Conservation (phyloP, 176 grass and related monocot species). For the barley (Hordeum vulgare) region MorexV3_pseudomolecules_assembly NC_058521.1:542109212-542109711, state of each 20-base stretch:
- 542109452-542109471: neutral
- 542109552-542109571: neutral
- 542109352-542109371: neutral
- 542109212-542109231: neutral
- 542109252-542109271: neutral
- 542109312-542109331: too few species aligned
- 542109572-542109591: neutral
- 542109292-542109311: neutral
- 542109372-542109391: neutral
- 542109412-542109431: neutral
- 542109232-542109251: neutral
- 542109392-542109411: neutral
- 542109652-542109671: neutral
- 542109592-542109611: neutral
- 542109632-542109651: neutral
- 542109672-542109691: neutral
- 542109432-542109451: neutral
- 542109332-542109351: too few species aligned
- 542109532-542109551: neutral
- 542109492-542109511: neutral
- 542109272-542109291: neutral
- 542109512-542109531: neutral
- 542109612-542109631: neutral
- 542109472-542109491: neutral
- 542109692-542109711: conserved; percentile 16